A percentile compares a stretch with the other conserved stretches of the same genome.
Conservation (phyloP, 1,139 yeast genomes). For the Candida sp. region DNA sequence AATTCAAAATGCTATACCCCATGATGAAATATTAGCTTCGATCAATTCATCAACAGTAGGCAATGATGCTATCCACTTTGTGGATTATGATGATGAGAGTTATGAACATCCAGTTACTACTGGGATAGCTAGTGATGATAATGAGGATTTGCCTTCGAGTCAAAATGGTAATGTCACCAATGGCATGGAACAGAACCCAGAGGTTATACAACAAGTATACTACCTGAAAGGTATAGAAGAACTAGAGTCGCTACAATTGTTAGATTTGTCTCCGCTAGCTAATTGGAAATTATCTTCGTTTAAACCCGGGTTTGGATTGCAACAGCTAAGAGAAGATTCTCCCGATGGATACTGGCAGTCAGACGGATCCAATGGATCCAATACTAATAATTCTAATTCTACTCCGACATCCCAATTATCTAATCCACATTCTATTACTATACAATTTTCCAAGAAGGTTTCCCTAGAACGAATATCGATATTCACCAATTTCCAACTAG, state of each 20-base stretch:
- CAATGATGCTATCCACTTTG: conserved; percentile 4
- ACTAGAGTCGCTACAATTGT: conserved; percentile 53
- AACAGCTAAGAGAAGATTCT: conserved; percentile 69
- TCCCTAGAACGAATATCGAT: conserved; percentile 67
- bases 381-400: conserved; percentile 19
- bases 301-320: conserved; percentile 72
- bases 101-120: neutral
- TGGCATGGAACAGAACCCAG: conserved; percentile 24
- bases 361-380: conserved; percentile 59
- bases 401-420: conserved; percentile 36
- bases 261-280: conserved; percentile 79
- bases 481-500: conserved; percentile 63
- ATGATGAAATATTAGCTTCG: conserved; percentile 32
- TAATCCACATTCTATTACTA: conserved; percentile 83
- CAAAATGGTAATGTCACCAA: conserved; percentile 10
- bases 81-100: conserved; percentile 3
- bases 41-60: conserved; percentile 18
- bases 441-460: conserved; percentile 80
- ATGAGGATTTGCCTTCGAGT: neutral
- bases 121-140: conserved; percentile 1
- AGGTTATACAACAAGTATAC: conserved; percentile 40
- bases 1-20: conserved; percentile 31
- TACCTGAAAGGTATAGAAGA: conserved; percentile 49
- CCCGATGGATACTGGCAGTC: conserved; percentile 90
- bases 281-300: conserved; percentile 81